Conservation (phyloP, 139 green algal species). For the Chlamydomonas urium region DNA sequence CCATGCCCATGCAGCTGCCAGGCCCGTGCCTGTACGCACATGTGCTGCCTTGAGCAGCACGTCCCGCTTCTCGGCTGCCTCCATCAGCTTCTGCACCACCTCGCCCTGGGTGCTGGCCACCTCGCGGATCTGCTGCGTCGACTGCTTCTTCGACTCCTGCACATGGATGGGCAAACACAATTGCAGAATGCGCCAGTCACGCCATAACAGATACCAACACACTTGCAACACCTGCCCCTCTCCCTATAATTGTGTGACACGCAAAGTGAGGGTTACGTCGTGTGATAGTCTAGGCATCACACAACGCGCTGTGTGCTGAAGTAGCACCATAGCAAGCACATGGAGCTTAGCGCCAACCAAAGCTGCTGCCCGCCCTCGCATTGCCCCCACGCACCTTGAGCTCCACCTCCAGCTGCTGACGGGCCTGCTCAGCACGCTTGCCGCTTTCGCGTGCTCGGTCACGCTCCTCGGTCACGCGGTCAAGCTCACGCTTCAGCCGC, state of each 20-base stretch:
- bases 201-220: too few relatives aligned
- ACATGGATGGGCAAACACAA: background rate
- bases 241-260: too few relatives aligned
- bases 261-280: too few relatives aligned
- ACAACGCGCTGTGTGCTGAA: too few relatives aligned
- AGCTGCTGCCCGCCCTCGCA: background rate
- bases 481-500: constrained; percentile 58
- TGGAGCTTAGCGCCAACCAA: background rate
- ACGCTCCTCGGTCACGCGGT: constrained; percentile 64
- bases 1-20: too few relatives aligned
- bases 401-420: constrained; percentile 53
- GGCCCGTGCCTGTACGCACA: too few relatives aligned
- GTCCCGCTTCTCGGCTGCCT: constrained; percentile 37
- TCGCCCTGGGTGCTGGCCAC: constrained; percentile 52
- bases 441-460: constrained; percentile 59
- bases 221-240: too few relatives aligned
- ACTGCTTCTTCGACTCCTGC: constrained; percentile 55
- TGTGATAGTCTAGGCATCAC: too few relatives aligned
- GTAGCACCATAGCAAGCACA: too few relatives aligned
- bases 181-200: too few relatives aligned
- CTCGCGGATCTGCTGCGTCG: constrained; percentile 50
- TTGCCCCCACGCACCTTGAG: constrained; percentile 36
- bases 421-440: constrained; percentile 36
- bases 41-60: constrained; percentile 24
- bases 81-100: constrained; percentile 43